A percentile compares a stretch with the other conserved stretches of the same genome.
These are phyloP conservation scores for Trametes punicea DNA, from an alignment of 768 basidiomycete species.

Conservation along the genomic window DNA sequence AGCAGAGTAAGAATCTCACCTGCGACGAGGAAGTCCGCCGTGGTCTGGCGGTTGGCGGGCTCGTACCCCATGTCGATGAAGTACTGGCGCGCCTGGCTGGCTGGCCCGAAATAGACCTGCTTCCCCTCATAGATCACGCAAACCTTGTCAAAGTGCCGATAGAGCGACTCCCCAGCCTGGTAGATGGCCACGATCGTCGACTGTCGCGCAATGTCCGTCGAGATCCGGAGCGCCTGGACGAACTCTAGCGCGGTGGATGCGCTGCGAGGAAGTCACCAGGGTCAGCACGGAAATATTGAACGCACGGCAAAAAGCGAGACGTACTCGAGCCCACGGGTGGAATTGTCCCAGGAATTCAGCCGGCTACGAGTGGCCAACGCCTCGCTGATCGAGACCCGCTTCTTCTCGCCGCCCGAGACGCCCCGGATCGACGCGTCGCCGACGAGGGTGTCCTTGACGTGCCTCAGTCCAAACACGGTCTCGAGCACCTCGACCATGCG, in stretches of 20 bases:
- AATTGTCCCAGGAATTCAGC: constrained; percentile 75
- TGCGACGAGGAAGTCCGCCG: constrained; percentile 55
- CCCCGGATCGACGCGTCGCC: constrained; percentile 76
- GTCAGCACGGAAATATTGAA: background rate
- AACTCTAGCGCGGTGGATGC: constrained; percentile 59
- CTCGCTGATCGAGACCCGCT: constrained; percentile 81
- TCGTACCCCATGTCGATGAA: constrained; percentile 67
- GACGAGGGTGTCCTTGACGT: constrained; percentile 67
- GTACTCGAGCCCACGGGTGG: constrained; percentile 46
- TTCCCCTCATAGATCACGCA: constrained; percentile 72
- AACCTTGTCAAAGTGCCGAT: constrained; percentile 73
- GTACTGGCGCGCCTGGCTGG: constrained; percentile 60
- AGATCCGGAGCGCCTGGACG: constrained; percentile 52
- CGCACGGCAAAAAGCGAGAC: background rate
- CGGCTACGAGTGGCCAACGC: constrained; percentile 57
- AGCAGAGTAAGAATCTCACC: constrained; percentile 22
- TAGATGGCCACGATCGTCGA: constrained; percentile 81
- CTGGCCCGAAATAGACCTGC: constrained; percentile 74
- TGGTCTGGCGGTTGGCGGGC: constrained; percentile 54
- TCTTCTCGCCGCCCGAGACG: constrained; percentile 73
- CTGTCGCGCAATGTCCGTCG: constrained; percentile 43
- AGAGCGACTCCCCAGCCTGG: constrained; percentile 73
- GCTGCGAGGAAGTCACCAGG: constrained; percentile 3
- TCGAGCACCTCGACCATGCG: constrained; percentile 50
- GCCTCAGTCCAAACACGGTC: constrained; percentile 73